Conservation (phyloP, 2,329 filamentous ascomycete species). For the Magnaporthiopsis incrustans region DNA sequence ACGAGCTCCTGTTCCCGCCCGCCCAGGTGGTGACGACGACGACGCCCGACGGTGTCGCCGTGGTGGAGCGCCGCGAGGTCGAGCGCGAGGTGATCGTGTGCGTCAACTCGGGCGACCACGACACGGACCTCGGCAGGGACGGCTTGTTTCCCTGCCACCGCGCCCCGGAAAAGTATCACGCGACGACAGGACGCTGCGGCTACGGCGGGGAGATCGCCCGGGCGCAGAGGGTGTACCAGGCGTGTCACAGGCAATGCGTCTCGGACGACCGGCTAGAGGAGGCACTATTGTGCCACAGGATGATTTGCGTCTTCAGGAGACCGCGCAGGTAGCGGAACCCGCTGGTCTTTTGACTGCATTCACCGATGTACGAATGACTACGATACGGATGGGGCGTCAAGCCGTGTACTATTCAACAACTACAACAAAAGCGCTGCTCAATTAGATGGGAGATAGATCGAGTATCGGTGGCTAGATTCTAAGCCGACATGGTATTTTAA, state of each 20-base stretch:
- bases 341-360: too few relatives aligned
- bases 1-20: constrained; percentile 1
- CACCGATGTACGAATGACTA: too few relatives aligned
- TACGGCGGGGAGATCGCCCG: neutral
- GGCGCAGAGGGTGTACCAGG: neutral
- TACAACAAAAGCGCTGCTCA: neutral
- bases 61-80: neutral
- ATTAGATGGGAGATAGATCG: too few relatives aligned
- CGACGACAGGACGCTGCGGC: neutral
- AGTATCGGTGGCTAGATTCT: neutral
- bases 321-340: neutral
- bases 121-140: constrained; percentile 1
- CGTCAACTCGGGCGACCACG: constrained; percentile 2
- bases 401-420: neutral
- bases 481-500: neutral
- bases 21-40: neutral
- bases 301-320: constrained; percentile 4
- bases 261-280: neutral
- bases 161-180: neutral
- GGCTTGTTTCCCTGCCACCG: neutral
- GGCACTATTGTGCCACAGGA: neutral
- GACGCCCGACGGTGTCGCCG: neutral
- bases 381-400: neutral
- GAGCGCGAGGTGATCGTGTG: constrained; percentile 5
- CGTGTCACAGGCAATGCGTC: neutral